phyloP scores from a whole-genome alignment of 371 early-diverging fungal genomes.

The Nematocida homosporus region DNA sequence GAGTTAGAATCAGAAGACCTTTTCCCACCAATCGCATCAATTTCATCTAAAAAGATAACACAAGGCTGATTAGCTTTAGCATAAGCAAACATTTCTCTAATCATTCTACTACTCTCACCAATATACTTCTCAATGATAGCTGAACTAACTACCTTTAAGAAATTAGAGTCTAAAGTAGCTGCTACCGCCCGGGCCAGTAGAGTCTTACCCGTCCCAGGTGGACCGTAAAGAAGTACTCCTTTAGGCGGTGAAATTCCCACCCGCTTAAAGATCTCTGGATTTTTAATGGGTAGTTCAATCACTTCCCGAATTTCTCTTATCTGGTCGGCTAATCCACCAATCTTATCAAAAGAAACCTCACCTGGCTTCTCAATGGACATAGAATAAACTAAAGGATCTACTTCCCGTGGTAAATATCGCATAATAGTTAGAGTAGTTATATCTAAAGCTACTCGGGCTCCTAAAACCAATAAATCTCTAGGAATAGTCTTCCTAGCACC shows the following conservation, averaged over 20 bases:
- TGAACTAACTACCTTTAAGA: constrained; percentile 87
- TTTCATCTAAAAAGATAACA: constrained; percentile 99
- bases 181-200: constrained; percentile 91
- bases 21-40: constrained; percentile 98
- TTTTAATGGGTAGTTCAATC: constrained; percentile 93
- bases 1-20: constrained; percentile 96
- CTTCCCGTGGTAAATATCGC: constrained; percentile 92
- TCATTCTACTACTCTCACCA: constrained; percentile 89
- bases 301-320: constrained; percentile 94
- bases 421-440: constrained; percentile 98
- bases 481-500: constrained; percentile 90
- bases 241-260: constrained; percentile 96
- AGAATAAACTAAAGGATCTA: constrained; percentile 95
- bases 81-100: constrained; percentile 97
- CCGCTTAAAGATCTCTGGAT: constrained; percentile 92
- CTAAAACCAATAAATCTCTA: constrained; percentile 78
- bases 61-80: constrained; percentile 98
- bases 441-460: constrained; percentile 91
- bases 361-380: constrained; percentile 88
- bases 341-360: constrained; percentile 83
- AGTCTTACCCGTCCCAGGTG: constrained; percentile 84
- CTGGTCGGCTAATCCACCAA: constrained; percentile 92
- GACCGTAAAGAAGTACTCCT: constrained; percentile 94
- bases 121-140: constrained; percentile 99
- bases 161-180: constrained; percentile 85